Evolutionary conservation across 2,329 filamentous ascomycete genomes (phyloP).

Genomic region (Macrophomina tecta): DNA sequence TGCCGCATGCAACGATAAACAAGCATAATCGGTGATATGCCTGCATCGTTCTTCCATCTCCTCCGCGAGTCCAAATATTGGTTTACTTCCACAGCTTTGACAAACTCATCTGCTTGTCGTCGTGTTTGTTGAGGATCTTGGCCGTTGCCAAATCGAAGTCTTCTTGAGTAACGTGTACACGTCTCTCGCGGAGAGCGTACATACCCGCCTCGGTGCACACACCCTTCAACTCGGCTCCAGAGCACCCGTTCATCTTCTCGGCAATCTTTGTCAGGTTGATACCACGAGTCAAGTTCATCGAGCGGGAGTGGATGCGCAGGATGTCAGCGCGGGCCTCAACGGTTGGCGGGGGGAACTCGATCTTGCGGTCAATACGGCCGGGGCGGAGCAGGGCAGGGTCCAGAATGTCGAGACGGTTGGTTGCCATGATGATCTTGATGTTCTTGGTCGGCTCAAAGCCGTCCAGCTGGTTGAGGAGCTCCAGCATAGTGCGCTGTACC

Average conservation of each 20-base stretch:
- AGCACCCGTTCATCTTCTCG: constrained; percentile 99
- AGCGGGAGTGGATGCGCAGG: constrained; percentile 93
- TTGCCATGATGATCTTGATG: constrained; percentile 99
- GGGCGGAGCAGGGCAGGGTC: constrained; percentile 93
- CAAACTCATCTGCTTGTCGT: constrained; percentile 93
- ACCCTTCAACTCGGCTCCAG: constrained; percentile 95
- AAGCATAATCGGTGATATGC: constrained; percentile 2
- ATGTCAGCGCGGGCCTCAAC: constrained; percentile 97
- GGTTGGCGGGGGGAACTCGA: constrained; percentile 96
- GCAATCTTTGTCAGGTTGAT: constrained; percentile 99
- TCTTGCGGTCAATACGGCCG: constrained; percentile 98
- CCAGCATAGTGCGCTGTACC: constrained; percentile 98
- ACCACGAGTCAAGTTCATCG: constrained; percentile 97
- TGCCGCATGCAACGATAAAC: constrained; percentile 11
- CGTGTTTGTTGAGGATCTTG: constrained; percentile 99
- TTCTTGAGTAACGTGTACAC: constrained; percentile 98
- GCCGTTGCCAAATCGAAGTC: constrained; percentile 98
- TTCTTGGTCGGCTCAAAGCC: constrained; percentile 99
- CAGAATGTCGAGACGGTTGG: constrained; percentile 95
- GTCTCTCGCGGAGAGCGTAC: constrained; percentile 92
- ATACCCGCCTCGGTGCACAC: constrained; percentile 98
- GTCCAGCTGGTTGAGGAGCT: constrained; percentile 96
- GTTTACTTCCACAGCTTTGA: constrained; percentile 82
- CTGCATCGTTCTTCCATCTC: constrained; percentile 5
- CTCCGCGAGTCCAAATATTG: not conserved